Evolutionary conservation across 306 rosid species (phyloP), one percentile per base, ranked within the genome.

Genomic region (Boehmeria nivea): DNA sequence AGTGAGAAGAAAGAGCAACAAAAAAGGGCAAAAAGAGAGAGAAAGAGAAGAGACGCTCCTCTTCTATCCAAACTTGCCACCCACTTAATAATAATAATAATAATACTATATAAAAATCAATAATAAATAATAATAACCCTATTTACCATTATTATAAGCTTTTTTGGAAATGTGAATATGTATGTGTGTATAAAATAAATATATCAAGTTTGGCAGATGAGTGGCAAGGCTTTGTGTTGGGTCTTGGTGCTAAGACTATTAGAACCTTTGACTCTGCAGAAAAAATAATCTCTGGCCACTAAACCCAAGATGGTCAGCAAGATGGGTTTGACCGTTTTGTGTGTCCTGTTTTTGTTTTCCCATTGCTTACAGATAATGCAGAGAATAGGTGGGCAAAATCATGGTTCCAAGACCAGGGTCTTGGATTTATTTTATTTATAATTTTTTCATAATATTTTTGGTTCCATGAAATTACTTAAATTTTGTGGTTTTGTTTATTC

Each of bases 301-400:
- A 73, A 73, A 8, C 76, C 90, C 87, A 73, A 83, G 85, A 75
- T 73, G 83, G 87, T 78, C 83, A 83, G 33, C 74, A 65, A 48
- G 46, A 17, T 60, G 14, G 60, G 65, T 76, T 81, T 86, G 95
- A 86, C 95, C 65, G 57, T 36, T 60, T 24, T 48, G 16, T 19
- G 57, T 31, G 54, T 55, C 48, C 6, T 38, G 39, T 45, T 45
- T 64, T 17, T 28, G 19, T 24, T 46, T 16, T 51, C 75, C n/a
- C n/a, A n/a, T n/a, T n/a, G n/a, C n/a, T n/a, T 72, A 59, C 83
- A 67, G 75, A 56, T 70, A 69, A 40, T 40, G 45, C 12, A 40
- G 81, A 77, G 58, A 73, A 67, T 65, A 69, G 68, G 79, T 70
- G 85, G 77, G 74, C 34, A 75, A 77, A 86, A 82, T 80, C 79